A percentile compares a stretch with the other conserved stretches of the same genome.
Evolutionary conservation across 2,329 filamentous ascomycete species (phyloP).

Genomic region (Trichophyton verrucosum): DNA sequence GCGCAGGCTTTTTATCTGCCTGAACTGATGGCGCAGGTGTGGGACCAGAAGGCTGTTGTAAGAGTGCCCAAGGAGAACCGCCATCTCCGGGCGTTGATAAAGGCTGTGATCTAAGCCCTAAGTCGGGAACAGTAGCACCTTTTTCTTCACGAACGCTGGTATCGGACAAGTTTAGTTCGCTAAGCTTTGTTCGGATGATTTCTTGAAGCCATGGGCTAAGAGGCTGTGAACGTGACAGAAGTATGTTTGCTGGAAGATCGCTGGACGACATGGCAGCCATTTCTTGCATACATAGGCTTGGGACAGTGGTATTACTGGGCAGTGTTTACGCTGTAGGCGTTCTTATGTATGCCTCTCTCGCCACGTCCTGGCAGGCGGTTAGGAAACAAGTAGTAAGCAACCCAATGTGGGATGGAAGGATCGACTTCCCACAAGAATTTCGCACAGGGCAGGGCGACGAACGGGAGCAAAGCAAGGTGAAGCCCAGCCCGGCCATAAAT

Average conservation of each 20-base stretch:
- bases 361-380: too few species aligned
- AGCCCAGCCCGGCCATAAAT: background rate
- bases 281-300: background rate
- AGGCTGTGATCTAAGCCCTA: slow-evolving; percentile 1
- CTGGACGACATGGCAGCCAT: background rate
- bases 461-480: background rate
- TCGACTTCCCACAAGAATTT: background rate
- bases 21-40: background rate
- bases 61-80: background rate
- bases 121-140: background rate
- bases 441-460: too few species aligned
- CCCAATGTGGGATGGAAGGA: background rate
- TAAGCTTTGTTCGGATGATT: background rate
- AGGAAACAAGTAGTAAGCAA: background rate
- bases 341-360: background rate
- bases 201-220: background rate
- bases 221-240: background rate
- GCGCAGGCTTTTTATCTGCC: background rate
- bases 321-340: background rate
- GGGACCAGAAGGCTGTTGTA: background rate
- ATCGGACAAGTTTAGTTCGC: background rate
- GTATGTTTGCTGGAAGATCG: background rate
- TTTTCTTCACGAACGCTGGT: background rate
- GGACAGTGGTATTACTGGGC: background rate
- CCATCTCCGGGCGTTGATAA: background rate